Evolutionary conservation across 2,329 filamentous ascomycete genomes (phyloP), one percentile per base, ranked within the genome.

Genomic region (Colletotrichum australisinense): DNA sequence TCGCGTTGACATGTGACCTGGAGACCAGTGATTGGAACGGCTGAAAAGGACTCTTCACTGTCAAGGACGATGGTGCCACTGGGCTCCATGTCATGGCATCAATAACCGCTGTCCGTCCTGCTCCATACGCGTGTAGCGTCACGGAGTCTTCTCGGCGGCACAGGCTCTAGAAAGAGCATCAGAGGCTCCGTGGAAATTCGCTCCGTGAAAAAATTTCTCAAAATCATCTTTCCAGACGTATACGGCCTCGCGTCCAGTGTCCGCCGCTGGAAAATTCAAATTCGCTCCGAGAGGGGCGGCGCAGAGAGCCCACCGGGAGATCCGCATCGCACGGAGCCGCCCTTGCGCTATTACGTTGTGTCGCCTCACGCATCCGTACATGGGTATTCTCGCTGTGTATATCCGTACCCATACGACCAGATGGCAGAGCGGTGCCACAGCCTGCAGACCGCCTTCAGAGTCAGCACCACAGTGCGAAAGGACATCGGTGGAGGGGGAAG

Each of bases 381-480:
- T 24, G 38, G 24, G 32, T 28, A 22, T 32, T 26, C 35, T 19
- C 16, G 38, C n/a, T 14, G 7, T 38, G 14, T 46, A 22, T n/a
- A 19, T 28, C 5, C 4, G 24, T 9, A 9, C n/a, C 5, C 4
- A 24, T 5, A 9, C n/a, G 11, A 22, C 35, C 9, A 32, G 42
- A 24, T 11, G 68, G 24, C 16, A 42, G 16, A 42, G 5, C 14
- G 68, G 69, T 26, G 63, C 38, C 52, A 22, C 35, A 35, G 14
- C 8, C 22, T 12, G 30, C 67, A 62, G 56, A 72, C 71, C 56
- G 67, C 71, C 59, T 46, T 70, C 19, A 22, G 59, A 4, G 35
- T 42, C n/a, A n/a, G 35, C 22, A 49, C 59, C 71, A 73, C 67
- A 73, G 71, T 73, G 71, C 68, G 71, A 72, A 32, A 28, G 56